phyloP scores from a whole-genome alignment of 345 rosid species.

The Pugionium cornutum region DNA sequence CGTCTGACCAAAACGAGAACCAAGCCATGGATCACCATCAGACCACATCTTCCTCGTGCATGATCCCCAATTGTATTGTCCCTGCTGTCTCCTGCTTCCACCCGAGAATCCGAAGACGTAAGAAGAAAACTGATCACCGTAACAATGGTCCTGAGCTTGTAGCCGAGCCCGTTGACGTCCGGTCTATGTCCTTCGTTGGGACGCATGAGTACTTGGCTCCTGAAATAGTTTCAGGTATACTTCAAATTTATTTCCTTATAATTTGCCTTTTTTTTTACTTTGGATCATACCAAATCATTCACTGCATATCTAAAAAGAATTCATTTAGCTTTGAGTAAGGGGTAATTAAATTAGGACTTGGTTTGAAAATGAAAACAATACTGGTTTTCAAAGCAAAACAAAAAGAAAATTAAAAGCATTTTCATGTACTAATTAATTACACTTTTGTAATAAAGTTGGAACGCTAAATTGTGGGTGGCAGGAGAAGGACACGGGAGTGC shows the following conservation, averaged over 20 bases:
- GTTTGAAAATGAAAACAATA: background rate
- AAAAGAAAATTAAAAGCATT: background rate
- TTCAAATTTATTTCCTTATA: background rate
- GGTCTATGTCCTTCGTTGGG: constrained; percentile 94
- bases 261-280: background rate
- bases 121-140: constrained; percentile 53
- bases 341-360: too few species aligned
- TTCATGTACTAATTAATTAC: background rate
- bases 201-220: constrained; percentile 94
- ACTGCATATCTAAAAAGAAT: background rate
- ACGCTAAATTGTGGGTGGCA: constrained; percentile 23
- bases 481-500: constrained; percentile 92
- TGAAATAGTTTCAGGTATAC: constrained; percentile 66
- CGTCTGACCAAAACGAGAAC: constrained; percentile 40
- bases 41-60: constrained; percentile 69
- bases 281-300: background rate
- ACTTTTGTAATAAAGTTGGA: background rate
- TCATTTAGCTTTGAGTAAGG: too few species aligned
- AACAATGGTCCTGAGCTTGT: constrained; percentile 68
- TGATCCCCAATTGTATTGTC: constrained; percentile 79
- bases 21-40: constrained; percentile 45
- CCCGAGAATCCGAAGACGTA: constrained; percentile 65
- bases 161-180: constrained; percentile 78
- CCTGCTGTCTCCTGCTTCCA: constrained; percentile 87
- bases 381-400: too few species aligned